Percentiles rank a stretch among this genome's conserved stretches.
phyloP scores from a whole-genome alignment of 495 filamentous ascomycete species.

The Neurospora sp. region DNA sequence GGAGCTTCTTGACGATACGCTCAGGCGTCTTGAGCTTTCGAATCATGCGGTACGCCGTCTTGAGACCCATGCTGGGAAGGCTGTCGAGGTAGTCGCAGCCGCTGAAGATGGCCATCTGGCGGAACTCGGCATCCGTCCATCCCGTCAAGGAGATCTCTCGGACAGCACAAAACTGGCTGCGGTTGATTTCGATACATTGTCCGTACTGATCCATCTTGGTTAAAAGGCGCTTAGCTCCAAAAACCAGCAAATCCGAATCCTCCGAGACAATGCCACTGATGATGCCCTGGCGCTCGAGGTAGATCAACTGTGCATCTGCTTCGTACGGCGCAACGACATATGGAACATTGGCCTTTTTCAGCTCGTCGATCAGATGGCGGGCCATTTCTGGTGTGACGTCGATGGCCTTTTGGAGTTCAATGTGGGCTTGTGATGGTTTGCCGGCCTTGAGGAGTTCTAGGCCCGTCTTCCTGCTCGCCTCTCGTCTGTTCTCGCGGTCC shows the following conservation, averaged over 20 bases:
- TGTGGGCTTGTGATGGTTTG: conserved; percentile 66
- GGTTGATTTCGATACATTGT: conserved; percentile 82
- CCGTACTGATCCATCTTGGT: conserved; percentile 94
- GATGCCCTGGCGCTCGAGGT: conserved; percentile 74
- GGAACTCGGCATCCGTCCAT: conserved; percentile 86
- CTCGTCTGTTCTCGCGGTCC: conserved; percentile 56
- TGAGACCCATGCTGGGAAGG: conserved; percentile 78
- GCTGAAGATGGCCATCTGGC: conserved; percentile 91
- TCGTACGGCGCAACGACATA: conserved; percentile 97
- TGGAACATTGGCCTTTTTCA: conserved; percentile 66
- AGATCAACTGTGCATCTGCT: conserved; percentile 91
- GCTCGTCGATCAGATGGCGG: conserved; percentile 77
- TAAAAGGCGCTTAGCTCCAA: conserved; percentile 78
- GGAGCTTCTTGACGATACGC: conserved; percentile 65
- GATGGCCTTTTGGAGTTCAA: conserved; percentile 88
- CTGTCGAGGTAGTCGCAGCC: conserved; percentile 93
- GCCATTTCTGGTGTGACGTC: conserved; percentile 98
- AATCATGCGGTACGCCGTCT: conserved; percentile 84
- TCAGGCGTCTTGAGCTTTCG: conserved; percentile 84
- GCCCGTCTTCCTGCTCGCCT: conserved; percentile 62
- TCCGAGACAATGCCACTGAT: conserved; percentile 88
- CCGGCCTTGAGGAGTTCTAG: conserved; percentile 73
- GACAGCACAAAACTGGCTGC: conserved; percentile 76
- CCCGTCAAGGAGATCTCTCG: conserved; percentile 80
- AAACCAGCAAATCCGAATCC: conserved; percentile 93